Conservation (phyloP, 2,329 filamentous ascomycete species). For the Aspergillus spinulosporus region DNA sequence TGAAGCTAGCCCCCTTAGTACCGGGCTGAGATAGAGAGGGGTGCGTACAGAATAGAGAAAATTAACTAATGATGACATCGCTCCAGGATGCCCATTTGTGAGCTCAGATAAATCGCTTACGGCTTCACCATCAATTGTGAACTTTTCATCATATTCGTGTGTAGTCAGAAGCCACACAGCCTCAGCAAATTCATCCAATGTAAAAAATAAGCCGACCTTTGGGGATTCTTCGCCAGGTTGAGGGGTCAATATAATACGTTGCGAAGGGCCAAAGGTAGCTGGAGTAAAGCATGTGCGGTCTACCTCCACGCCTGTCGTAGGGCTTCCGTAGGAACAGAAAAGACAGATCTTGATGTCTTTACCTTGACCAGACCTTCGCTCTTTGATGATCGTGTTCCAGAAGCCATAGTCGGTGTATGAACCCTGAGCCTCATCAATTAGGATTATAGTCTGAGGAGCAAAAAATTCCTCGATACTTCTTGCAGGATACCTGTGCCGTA, state of each 20-base stretch:
- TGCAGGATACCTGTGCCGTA: conserved; percentile 9
- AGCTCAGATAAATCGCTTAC: background rate
- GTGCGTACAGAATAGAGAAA: background rate
- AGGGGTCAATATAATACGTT: conserved; percentile 16
- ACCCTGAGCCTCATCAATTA: conserved; percentile 19
- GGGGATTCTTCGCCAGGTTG: conserved; percentile 8
- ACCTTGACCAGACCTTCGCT: conserved; percentile 5
- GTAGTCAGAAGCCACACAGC: conserved; percentile 8
- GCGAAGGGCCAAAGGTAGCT: conserved; percentile 12
- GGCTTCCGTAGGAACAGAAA: conserved; percentile 23
- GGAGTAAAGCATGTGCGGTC: conserved; percentile 7
- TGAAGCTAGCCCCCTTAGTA: background rate
- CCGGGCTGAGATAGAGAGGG: background rate
- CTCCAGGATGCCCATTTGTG: background rate
- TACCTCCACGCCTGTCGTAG: conserved; percentile 12
- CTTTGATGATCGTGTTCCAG: conserved; percentile 19
- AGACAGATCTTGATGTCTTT: conserved; percentile 18
- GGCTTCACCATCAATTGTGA: background rate
- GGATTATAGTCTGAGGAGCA: conserved; percentile 14
- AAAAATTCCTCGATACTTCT: background rate
- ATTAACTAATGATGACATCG: background rate
- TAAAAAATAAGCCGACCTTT: conserved; percentile 16
- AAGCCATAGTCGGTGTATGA: conserved; percentile 12
- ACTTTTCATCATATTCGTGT: background rate
- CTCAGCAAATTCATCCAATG: conserved; percentile 14